Evolutionary conservation across 2,329 filamentous ascomycete genomes (phyloP).

Genomic region (Hymenoscyphus occultus): DNA sequence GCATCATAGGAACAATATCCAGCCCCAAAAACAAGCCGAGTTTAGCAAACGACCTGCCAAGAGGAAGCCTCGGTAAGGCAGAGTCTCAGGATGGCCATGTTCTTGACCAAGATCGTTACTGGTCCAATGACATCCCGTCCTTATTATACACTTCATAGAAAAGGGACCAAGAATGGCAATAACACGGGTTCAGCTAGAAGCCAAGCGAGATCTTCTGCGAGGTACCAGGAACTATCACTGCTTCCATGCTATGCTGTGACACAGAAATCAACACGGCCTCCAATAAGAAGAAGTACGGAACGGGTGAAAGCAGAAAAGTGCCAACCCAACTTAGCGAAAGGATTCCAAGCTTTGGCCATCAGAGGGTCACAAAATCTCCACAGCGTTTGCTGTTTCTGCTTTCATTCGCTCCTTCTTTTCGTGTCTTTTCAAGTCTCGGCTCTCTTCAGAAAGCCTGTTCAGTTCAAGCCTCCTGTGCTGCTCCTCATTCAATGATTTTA

Average conservation of each 20-base stretch:
- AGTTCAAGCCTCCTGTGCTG: background rate
- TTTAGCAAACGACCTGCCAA: background rate
- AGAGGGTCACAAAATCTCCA: background rate
- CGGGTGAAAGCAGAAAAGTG: background rate
- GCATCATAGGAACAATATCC: background rate
- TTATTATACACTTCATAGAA: background rate
- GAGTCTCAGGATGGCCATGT: conserved; percentile 1
- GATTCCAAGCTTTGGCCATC: background rate
- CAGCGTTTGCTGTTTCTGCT: background rate
- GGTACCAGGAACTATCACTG: conserved; percentile 4
- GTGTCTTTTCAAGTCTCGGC: background rate
- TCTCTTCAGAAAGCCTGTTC: background rate
- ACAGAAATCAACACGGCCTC: background rate
- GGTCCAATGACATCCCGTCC: background rate
- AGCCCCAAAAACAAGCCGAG: background rate
- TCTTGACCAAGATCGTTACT: background rate
- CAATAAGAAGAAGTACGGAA: conserved; percentile 4
- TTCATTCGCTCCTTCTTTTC: background rate
- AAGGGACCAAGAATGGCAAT: background rate
- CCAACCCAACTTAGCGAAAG: conserved; percentile 1
- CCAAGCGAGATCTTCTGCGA: conserved; percentile 4
- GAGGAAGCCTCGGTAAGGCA: background rate
- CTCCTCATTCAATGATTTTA: background rate
- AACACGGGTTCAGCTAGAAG: background rate
- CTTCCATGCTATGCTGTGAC: background rate